Base-by-base conservation (phyloP, 495 filamentous ascomycete genomes). In the Aspergillus egyptiacus region DNA sequence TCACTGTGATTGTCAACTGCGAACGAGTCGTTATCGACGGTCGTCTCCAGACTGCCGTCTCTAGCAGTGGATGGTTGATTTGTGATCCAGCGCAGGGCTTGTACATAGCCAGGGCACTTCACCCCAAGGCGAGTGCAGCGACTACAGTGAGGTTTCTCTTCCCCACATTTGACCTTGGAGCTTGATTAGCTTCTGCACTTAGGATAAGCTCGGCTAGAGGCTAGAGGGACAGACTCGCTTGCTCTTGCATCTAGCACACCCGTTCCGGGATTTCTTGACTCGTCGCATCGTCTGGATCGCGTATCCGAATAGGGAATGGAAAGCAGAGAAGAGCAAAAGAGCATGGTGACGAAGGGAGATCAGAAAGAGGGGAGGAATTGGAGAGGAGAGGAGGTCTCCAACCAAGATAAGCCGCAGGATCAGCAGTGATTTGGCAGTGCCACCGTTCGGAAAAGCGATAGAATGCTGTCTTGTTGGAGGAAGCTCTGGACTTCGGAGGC, bases 91-190 rank as follows among this genome's bases (percentile, higher is more conserved):
- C 72, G 68, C 13, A 81, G 56, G 5, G 71, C 62, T 55, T 78
- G 72, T 3, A 68, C 61, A 53, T 80, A 81, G 1, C 77, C 77
- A 14, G 77, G 77, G 40, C 77, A 81, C 20, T 53, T 52, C 15
- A 78, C 62, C 0, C 71, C 68, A 38, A 76, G 59, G 27, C 70
- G 70, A n/a, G 57, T 68, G 51, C 77, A 81, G 45, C 76, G 73
- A 46, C 51, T 59, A 54, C 77, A 81, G 39, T 66, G 61, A 27
- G 77, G 77, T 31, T 74, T 69, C 23, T 67, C 68, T 56, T 80
- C 77, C 61, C 76, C 77, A 54, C 77, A 80, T 65, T 80, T 80
- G 47, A 80, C 64, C 77, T 79, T 43, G 19, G n/a, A n/a, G n/a
- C n/a, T n/a, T n/a, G n/a, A n/a, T n/a, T n/a, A n/a, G n/a, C n/a